These are phyloP conservation scores for Penicillium sp. DNA, from an alignment of 2,329 filamentous ascomycete genomes.

Conservation along the genomic window DNA sequence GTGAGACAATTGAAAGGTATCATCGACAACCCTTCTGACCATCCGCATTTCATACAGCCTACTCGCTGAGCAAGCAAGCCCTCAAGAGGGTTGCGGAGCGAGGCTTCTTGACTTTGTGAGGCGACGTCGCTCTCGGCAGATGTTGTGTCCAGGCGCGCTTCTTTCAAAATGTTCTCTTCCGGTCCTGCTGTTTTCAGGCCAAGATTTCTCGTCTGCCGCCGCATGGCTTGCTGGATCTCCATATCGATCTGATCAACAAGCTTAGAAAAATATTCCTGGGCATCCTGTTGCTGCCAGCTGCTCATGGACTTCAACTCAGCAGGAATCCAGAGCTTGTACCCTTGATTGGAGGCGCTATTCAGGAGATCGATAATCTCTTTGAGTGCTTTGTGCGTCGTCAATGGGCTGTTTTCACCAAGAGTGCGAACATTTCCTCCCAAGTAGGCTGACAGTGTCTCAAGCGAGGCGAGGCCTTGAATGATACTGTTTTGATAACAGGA, in stretches of 20 bases:
- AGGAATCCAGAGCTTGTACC: constrained; percentile 74
- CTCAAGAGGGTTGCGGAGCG: constrained; percentile 70
- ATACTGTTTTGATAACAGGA: constrained; percentile 98
- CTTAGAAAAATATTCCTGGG: constrained; percentile 93
- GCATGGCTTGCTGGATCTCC: constrained; percentile 56
- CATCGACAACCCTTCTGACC: constrained; percentile 80
- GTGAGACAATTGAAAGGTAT: constrained; percentile 93
- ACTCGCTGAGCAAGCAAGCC: constrained; percentile 83
- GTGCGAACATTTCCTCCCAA: constrained; percentile 45
- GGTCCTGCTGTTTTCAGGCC: constrained; percentile 36
- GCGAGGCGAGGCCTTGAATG: constrained; percentile 73
- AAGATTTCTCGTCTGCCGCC: constrained; percentile 39
- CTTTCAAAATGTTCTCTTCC: constrained; percentile 29
- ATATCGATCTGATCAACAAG: constrained; percentile 79
- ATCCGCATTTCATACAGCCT: constrained; percentile 76
- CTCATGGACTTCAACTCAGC: constrained; percentile 81
- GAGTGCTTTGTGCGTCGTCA: constrained; percentile 51
- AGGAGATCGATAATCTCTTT: constrained; percentile 63
- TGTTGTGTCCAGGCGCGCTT: constrained; percentile 11
- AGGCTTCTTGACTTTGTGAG: constrained; percentile 13
- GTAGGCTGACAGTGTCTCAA: constrained; percentile 64
- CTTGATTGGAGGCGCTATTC: constrained; percentile 64
- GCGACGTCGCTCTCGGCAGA: constrained; percentile 11
- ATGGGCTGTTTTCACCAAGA: constrained; percentile 31
- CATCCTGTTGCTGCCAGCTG: constrained; percentile 94